Evolutionary conservation across 78 protist genomes (phyloP), one percentile per base, ranked within the genome.

Genomic region (Chrysochromulina parva): DNA sequence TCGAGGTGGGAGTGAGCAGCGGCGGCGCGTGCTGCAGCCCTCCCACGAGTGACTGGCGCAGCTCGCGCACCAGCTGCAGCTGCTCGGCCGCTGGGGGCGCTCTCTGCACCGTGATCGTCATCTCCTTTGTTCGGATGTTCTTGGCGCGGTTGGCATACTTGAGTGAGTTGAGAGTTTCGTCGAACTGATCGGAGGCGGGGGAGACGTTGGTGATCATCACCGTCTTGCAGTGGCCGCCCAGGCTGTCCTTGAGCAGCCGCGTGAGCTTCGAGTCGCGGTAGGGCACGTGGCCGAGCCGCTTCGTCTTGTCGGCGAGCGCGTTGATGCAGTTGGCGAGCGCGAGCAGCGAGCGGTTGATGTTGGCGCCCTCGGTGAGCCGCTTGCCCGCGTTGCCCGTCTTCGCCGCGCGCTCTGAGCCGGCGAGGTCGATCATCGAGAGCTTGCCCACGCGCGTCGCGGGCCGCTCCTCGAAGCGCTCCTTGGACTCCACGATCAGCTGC

Each of bases 161-260:
- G 60, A 99, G 96, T 22, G 99, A 96, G 94, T 95, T 97, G 91
- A 91, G 89, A 3, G 98, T 95, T 71, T 99, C 99, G 50, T 97
- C 98, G 52, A 80, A 96, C 11, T 71, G 93, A 47, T 85, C n/a
- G 1, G 86, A 90, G 16, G 95, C 91, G 24, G 96, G 98, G 58
- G 96, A 87, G 71, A 97, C 92, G 74, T 94, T 96, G 10, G 98
- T 98, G 26, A 99, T 95, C 98, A 99, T 98, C 47, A 96, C 94
- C 11, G 99, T 98, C 50, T 87, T 28, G 55, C 97, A 92, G 87
- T 97, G 97, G 59, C 99, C 99, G n/a, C 99, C 99, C 2, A 98
- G 93, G 4, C 97, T 91, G 90, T 98, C 99, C 90, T 95, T 88
- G 28, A 96, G 78, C 66, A 95, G 26, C 11, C 95, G 81, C 48